Conservation (phyloP, 2,329 filamentous ascomycete genomes). For the Mariannaea sp. region DNA sequence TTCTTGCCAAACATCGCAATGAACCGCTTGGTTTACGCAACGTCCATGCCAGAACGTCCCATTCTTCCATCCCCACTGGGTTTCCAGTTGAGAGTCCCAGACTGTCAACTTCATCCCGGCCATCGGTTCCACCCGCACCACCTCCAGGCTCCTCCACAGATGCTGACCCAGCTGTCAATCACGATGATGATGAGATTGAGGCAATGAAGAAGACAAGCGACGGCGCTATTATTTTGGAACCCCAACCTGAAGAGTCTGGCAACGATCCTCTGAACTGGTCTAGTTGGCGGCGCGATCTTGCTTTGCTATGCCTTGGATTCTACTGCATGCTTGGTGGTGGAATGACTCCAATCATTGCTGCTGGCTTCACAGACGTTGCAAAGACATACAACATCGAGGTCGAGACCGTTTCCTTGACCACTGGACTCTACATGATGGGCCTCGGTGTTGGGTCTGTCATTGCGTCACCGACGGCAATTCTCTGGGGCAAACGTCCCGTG, state of each 20-base stretch:
- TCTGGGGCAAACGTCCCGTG: constrained; percentile 88
- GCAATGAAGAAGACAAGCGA: constrained; percentile 78
- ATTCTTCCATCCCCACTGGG: constrained; percentile 60
- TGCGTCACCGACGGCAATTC: constrained; percentile 86
- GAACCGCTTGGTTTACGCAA: constrained; percentile 64
- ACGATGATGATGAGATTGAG: constrained; percentile 33
- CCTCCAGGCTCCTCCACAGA: constrained; percentile 5
- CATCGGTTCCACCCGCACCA: neutral
- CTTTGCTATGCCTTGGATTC: constrained; percentile 81
- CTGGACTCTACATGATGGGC: constrained; percentile 93
- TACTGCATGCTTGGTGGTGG: constrained; percentile 94
- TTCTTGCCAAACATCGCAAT: constrained; percentile 60
- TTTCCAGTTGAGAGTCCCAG: constrained; percentile 45
- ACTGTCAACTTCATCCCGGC: constrained; percentile 33
- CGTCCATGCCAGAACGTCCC: constrained; percentile 60
- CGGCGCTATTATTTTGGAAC: constrained; percentile 84
- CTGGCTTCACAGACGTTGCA: constrained; percentile 85
- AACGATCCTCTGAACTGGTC: constrained; percentile 97
- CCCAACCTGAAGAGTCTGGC: constrained; percentile 85
- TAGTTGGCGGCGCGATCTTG: constrained; percentile 76
- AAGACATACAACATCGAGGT: constrained; percentile 66
- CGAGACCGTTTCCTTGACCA: constrained; percentile 80
- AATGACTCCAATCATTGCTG: constrained; percentile 87
- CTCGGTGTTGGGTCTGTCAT: constrained; percentile 83
- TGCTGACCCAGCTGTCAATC: no score